Conservation (phyloP, 2,329 filamentous ascomycete genomes). For the Ophioceras dolichostomum region DNA sequence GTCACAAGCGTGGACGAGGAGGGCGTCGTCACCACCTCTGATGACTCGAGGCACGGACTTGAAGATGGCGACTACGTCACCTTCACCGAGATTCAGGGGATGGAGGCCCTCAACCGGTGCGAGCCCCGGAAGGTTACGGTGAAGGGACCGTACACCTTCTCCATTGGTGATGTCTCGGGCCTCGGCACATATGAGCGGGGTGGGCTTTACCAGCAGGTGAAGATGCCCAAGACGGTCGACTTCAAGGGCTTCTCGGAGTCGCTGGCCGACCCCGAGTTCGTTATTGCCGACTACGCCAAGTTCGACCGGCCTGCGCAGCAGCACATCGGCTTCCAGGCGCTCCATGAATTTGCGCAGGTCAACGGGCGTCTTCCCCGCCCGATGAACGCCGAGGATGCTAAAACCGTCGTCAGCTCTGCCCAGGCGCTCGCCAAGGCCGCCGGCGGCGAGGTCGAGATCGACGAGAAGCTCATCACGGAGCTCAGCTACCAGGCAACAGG, state of each 20-base stretch:
- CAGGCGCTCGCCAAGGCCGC: conserved; percentile 63
- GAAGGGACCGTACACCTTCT: conserved; percentile 95
- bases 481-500: conserved; percentile 89
- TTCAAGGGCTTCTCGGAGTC: conserved; percentile 74
- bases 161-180: conserved; percentile 82
- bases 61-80: conserved; percentile 96
- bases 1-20: conserved; percentile 82
- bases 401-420: conserved; percentile 62
- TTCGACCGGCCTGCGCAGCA: conserved; percentile 90
- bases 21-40: conserved; percentile 81
- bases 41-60: conserved; percentile 88
- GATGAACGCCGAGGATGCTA: conserved; percentile 74
- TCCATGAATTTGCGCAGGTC: conserved; percentile 71
- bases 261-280: conserved; percentile 74
- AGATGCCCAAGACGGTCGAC: conserved; percentile 90
- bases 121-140: conserved; percentile 85
- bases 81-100: conserved; percentile 84
- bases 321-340: conserved; percentile 82
- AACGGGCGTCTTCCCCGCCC: conserved; percentile 69
- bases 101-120: conserved; percentile 75
- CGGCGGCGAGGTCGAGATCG: conserved; percentile 69
- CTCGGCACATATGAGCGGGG: conserved; percentile 80
- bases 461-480: conserved; percentile 87
- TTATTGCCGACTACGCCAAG: conserved; percentile 94
- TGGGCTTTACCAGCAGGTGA: conserved; percentile 88